phyloP scores from a whole-genome alignment of 768 basidiomycete genomes.

The Boletus huronensis region DNA sequence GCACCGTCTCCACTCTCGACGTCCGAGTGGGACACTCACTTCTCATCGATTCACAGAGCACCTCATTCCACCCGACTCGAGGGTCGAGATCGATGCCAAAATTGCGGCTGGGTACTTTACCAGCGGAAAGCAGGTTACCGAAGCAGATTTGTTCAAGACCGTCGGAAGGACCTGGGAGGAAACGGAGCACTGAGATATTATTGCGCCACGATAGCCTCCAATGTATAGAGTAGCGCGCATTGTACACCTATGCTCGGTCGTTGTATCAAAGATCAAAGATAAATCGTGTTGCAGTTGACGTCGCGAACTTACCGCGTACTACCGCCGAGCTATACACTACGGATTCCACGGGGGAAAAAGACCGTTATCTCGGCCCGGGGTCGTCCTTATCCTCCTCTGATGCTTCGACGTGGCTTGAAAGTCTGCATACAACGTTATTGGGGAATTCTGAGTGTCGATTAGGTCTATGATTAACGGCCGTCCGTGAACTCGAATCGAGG shows the following conservation, averaged over 20 bases:
- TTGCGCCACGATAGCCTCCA: background rate
- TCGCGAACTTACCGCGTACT: too few relatives aligned
- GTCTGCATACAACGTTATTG: too few relatives aligned
- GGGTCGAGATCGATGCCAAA: slow-evolving; percentile 96
- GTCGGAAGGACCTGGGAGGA: slow-evolving; percentile 91
- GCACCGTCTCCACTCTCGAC: too few relatives aligned
- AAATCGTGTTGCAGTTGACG: background rate
- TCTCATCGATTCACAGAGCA: slow-evolving; percentile 53
- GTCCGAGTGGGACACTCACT: background rate
- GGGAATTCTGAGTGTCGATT: too few relatives aligned
- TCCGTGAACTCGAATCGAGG: too few relatives aligned
- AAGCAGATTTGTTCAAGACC: slow-evolving; percentile 80
- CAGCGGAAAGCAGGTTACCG: slow-evolving; percentile 68
- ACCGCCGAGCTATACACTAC: too few relatives aligned
- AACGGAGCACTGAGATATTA: slow-evolving; percentile 61
- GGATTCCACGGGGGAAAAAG: too few relatives aligned
- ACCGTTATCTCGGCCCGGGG: too few relatives aligned
- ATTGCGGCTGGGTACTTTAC: slow-evolving; percentile 93
- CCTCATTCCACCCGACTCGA: slow-evolving; percentile 84
- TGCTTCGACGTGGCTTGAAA: too few relatives aligned
- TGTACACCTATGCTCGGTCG: background rate
- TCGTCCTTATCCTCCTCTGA: too few relatives aligned
- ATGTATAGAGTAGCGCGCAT: background rate
- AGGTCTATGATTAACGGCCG: too few relatives aligned
- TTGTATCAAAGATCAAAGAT: slow-evolving; percentile 4